Conservation (phyloP, 2,329 filamentous ascomycete species). For the Fragosphaeria purpurea region DNA sequence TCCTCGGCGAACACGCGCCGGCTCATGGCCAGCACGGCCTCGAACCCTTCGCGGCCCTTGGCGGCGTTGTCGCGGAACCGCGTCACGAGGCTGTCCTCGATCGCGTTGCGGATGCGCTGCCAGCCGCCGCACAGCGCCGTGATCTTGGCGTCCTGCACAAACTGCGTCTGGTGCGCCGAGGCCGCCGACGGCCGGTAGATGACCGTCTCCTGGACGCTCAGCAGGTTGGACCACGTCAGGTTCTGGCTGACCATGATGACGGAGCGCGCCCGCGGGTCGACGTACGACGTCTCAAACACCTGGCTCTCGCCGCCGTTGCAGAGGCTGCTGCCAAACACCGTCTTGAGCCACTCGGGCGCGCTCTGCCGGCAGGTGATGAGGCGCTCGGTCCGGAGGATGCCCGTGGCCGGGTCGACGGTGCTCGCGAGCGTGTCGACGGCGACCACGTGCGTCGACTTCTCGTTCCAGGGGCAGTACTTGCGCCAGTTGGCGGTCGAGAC, state of each 20-base stretch:
- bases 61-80: slow-evolving; percentile 85
- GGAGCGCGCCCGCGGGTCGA: slow-evolving; percentile 71
- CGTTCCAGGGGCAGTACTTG: slow-evolving; percentile 98
- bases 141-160: slow-evolving; percentile 83
- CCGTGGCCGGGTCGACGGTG: slow-evolving; percentile 42
- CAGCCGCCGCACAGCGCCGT: slow-evolving; percentile 92
- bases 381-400: slow-evolving; percentile 52
- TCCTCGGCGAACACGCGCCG: slow-evolving; percentile 86
- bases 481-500: slow-evolving; percentile 96
- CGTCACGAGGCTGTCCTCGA: slow-evolving; percentile 81
- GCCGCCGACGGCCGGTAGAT: slow-evolving; percentile 56
- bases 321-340: slow-evolving; percentile 61
- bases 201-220: slow-evolving; percentile 89
- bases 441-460: slow-evolving; percentile 93
- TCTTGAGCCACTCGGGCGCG: slow-evolving; percentile 70
- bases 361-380: slow-evolving; percentile 53
- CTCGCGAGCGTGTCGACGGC: slow-evolving; percentile 89
- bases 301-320: slow-evolving; percentile 57
- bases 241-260: slow-evolving; percentile 97
- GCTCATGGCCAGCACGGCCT: slow-evolving; percentile 89
- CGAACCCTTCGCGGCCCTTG: slow-evolving; percentile 89
- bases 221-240: slow-evolving; percentile 81
- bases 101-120: slow-evolving; percentile 93
- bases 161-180: slow-evolving; percentile 55
- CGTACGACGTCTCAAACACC: slow-evolving; percentile 93